A percentile compares a stretch with the other conserved stretches of the same genome.
Evolutionary conservation across 2,329 filamentous ascomycete species (phyloP).

Genomic region (Neurospora crassa): DNA sequence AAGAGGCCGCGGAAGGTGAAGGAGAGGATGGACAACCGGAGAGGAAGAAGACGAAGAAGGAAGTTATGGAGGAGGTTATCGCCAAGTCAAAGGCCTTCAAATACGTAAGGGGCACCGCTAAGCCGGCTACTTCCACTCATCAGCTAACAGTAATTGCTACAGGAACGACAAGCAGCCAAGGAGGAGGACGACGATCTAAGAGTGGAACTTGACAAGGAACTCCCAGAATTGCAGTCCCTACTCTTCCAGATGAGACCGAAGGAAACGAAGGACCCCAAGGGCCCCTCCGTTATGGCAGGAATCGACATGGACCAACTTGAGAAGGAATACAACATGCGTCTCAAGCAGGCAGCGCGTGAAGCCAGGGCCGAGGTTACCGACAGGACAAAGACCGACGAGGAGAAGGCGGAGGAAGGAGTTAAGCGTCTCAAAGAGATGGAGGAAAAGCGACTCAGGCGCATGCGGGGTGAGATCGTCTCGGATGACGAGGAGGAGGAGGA

Average conservation of each 20-base stretch:
- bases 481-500: conserved; percentile 52
- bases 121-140: background rate
- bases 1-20: conserved; percentile 39
- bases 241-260: conserved; percentile 43
- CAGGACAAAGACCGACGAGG: conserved; percentile 84
- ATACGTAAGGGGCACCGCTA: conserved; percentile 34
- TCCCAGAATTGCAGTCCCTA: conserved; percentile 66
- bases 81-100: conserved; percentile 95
- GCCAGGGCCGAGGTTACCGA: conserved; percentile 77
- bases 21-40: conserved; percentile 55
- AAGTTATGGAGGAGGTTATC: conserved; percentile 97
- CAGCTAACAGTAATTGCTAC: background rate
- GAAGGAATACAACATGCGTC: conserved; percentile 76
- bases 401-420: conserved; percentile 69
- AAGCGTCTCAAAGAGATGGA: conserved; percentile 71
- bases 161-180: conserved; percentile 78
- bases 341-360: conserved; percentile 77
- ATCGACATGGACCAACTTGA: conserved; percentile 63
- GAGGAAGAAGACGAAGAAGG: conserved; percentile 87
- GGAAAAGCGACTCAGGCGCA: conserved; percentile 69
- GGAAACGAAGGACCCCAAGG: conserved; percentile 19
- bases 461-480: conserved; percentile 67
- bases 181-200: conserved; percentile 88
- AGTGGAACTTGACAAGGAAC: conserved; percentile 73
- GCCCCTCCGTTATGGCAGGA: conserved; percentile 29